Conservation (phyloP, 257 asterid genomes). For the Euphrasia confusa region DNA sequence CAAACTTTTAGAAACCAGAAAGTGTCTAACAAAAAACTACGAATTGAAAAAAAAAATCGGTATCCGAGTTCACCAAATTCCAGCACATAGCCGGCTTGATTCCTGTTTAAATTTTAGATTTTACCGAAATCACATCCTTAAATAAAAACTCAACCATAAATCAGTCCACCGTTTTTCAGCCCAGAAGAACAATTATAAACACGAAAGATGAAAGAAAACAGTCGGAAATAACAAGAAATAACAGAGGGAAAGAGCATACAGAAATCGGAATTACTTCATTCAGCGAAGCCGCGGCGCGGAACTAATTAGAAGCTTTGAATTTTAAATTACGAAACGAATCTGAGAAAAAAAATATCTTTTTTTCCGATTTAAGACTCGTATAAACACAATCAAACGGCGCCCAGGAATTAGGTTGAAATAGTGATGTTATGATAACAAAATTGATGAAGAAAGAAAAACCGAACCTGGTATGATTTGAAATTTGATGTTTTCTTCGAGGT, state of each 20-base stretch:
- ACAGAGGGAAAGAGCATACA: not conserved
- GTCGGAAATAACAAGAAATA: not conserved
- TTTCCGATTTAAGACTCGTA: not conserved
- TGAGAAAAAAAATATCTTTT: not conserved
- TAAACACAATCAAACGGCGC: not conserved
- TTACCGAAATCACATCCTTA: no score
- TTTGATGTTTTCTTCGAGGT: constrained; percentile 7
- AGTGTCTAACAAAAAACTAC: no score
- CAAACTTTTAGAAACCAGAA: no score
- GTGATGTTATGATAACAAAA: not conserved
- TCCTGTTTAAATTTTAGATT: no score
- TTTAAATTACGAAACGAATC: constrained; percentile 8
- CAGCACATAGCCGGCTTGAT: no score
- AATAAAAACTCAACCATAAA: no score
- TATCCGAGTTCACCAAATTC: no score
- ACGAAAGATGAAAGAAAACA: no score
- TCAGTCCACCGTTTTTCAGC: no score
- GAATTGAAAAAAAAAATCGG: no score
- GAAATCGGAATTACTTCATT: constrained; percentile 12
- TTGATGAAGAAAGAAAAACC: not conserved
- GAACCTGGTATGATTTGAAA: constrained; percentile 24
- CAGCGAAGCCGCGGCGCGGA: not conserved
- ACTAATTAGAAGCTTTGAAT: not conserved
- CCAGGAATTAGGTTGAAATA: not conserved
- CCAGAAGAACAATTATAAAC: no score